Conservation (phyloP, 2,329 filamentous ascomycete genomes). For the Trichoderma arundinaceum region DNA sequence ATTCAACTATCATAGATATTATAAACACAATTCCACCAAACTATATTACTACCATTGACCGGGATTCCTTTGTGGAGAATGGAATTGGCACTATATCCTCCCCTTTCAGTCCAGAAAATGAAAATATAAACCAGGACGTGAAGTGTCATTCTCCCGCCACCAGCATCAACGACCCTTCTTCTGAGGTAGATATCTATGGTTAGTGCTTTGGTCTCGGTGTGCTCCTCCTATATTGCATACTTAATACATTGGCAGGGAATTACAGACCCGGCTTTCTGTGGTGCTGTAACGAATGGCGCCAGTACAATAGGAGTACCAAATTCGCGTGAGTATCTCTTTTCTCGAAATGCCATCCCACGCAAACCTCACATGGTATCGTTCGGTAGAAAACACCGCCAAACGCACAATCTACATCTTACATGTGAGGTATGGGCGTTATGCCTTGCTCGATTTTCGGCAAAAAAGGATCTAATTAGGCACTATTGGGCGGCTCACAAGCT, state of each 20-base stretch:
- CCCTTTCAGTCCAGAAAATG: neutral
- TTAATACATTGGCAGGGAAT: neutral
- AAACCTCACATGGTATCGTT: neutral
- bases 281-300: neutral
- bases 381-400: neutral
- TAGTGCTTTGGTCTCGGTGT: neutral
- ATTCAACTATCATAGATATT: neutral
- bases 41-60: neutral
- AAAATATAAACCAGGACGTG: neutral
- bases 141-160: neutral
- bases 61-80: neutral
- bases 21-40: neutral
- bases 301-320: neutral
- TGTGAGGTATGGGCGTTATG: neutral
- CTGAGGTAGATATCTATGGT: neutral
- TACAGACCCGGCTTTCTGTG: neutral
- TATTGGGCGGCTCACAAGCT: neutral
- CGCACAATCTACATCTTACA: neutral
- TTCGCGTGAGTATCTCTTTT: neutral
- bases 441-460: accelerated
- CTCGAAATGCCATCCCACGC: too few species aligned
- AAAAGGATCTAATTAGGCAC: neutral
- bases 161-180: neutral
- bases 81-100: neutral
- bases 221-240: too few species aligned